Conservation (phyloP, 176 grass and related monocot species). For the Chloris gayana region DNA sequence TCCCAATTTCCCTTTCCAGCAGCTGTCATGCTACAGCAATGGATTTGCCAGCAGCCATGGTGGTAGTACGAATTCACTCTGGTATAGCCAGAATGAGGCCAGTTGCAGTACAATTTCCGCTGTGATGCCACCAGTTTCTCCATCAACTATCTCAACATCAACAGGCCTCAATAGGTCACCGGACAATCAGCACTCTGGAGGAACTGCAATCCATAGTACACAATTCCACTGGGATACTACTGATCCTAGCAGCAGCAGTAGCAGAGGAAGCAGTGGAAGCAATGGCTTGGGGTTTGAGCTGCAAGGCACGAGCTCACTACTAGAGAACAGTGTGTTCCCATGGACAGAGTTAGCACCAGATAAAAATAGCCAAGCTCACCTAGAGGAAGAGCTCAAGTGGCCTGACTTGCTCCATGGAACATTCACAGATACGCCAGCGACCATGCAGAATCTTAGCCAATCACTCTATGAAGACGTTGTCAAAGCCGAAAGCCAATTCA, state of each 20-base stretch:
- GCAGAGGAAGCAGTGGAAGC: conserved; percentile 41
- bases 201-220: conserved; percentile 32
- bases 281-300: conserved; percentile 42
- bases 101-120: conserved; percentile 49
- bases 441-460: conserved; percentile 46
- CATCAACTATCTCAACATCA: conserved; percentile 50
- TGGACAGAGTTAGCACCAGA: conserved; percentile 49
- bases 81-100: conserved; percentile 53
- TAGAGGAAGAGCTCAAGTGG: conserved; percentile 69
- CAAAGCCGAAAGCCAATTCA: conserved; percentile 47
- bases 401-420: conserved; percentile 52
- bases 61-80: conserved; percentile 33
- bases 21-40: conserved; percentile 38
- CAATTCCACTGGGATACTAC: conserved; percentile 45
- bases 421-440: conserved; percentile 30
- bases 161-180: conserved; percentile 41
- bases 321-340: conserved; percentile 48
- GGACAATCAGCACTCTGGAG: conserved; percentile 36
- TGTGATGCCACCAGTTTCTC: conserved; percentile 43
- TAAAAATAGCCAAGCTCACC: conserved; percentile 38
- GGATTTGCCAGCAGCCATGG: conserved; percentile 33
- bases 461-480: conserved; percentile 53
- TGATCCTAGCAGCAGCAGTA: conserved; percentile 43
- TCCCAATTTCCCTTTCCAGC: conserved; percentile 46
- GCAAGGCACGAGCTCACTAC: conserved; percentile 44